These are phyloP conservation scores for Gracilariopsis chorda DNA, from an alignment of 23 red algal genomes.

Conservation along the genomic window DNA sequence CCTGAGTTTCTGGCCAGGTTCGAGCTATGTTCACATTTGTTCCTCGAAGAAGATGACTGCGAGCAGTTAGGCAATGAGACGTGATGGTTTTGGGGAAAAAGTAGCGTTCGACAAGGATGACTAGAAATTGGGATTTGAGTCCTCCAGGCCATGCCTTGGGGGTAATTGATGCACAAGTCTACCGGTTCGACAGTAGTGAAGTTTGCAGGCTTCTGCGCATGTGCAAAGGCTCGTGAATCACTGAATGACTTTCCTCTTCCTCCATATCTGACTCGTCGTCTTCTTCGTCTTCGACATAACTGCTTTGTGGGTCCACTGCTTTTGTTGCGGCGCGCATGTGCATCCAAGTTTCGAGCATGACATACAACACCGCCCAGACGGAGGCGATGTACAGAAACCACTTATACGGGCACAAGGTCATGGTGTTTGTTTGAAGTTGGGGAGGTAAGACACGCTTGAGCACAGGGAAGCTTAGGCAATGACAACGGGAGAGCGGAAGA, in stretches of 20 bases:
- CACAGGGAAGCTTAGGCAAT: no score
- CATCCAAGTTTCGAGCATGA: slow-evolving; percentile 60
- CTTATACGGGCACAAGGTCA: slow-evolving; percentile 72
- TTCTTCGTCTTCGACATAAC: not conserved
- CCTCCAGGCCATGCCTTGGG: no score
- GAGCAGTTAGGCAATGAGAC: no score
- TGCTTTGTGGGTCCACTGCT: not conserved
- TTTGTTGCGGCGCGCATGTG: slow-evolving; percentile 8
- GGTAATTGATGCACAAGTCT: no score
- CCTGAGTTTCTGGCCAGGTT: no score
- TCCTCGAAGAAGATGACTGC: no score
- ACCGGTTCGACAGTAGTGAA: not conserved
- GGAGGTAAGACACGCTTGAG: no score
- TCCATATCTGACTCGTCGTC: slow-evolving; percentile 15
- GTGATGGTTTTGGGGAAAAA: no score
- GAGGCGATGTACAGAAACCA: slow-evolving; percentile 68
- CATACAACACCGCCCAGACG: slow-evolving; percentile 44
- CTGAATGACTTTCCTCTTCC: slow-evolving; percentile 23
- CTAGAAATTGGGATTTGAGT: no score
- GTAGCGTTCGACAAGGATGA: no score
- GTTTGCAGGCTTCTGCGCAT: not conserved
- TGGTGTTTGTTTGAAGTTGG: not conserved
- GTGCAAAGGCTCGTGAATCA: not conserved
- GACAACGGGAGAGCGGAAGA: no score
- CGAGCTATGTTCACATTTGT: no score